Evolutionary conservation across 192 early-diverging fungal genomes (phyloP).

Genomic region (Backusella circina): DNA sequence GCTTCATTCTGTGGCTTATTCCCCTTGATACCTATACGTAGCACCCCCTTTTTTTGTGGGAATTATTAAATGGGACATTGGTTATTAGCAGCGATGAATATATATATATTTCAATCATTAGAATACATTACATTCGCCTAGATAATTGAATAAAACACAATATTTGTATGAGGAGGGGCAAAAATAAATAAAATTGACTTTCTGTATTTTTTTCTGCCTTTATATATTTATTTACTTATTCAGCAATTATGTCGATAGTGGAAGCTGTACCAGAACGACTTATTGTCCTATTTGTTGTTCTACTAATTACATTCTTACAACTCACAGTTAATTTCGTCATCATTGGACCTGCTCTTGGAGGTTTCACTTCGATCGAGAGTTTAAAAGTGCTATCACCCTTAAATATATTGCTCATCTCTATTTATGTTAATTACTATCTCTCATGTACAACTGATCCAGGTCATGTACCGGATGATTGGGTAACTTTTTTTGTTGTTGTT

Average conservation of each 20-base stretch:
- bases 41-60: too few species aligned
- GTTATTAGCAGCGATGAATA: too few species aligned
- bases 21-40: too few species aligned
- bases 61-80: too few species aligned
- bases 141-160: too few species aligned
- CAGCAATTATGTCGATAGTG: neutral
- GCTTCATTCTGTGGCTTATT: too few species aligned
- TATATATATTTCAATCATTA: too few species aligned
- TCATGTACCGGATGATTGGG: slow-evolving; percentile 55
- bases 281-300: neutral
- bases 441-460: slow-evolving; percentile 74
- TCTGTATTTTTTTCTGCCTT: neutral
- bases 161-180: too few species aligned
- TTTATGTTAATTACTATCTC: slow-evolving; percentile 82
- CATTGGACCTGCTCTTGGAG: slow-evolving; percentile 10
- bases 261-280: slow-evolving; percentile 4
- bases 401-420: slow-evolving; percentile 64
- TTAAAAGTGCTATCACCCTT: slow-evolving; percentile 56
- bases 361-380: neutral
- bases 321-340: slow-evolving; percentile 2
- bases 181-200: too few species aligned
- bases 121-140: too few species aligned
- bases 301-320: slow-evolving; percentile 8
- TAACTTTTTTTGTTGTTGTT: neutral
- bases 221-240: neutral